Evolutionary conservation across 345 rosid species (phyloP), one percentile per base, ranked within the genome.

Genomic region (Citrus unshiu): DNA sequence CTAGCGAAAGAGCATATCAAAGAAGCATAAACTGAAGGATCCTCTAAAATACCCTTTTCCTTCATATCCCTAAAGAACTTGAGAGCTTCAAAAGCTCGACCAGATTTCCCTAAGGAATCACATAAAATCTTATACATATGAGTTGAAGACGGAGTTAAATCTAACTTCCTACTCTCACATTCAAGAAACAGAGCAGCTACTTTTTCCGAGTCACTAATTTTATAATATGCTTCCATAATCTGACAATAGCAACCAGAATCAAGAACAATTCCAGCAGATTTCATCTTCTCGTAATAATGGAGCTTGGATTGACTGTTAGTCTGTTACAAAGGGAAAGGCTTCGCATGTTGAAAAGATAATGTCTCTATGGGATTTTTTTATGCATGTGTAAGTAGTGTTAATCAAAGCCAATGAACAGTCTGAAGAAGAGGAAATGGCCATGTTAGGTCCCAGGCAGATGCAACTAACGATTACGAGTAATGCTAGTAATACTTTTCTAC

Each of bases 191-290:
- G 70, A 58, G 83, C 87, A 13, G 88, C 80, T 40, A 92, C 97
- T 74, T 83, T 89, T 22, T 82, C 83, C 3, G 79, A 58, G 14
- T 91, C 86, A 46, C 89, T 89, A 71, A 81, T 72, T 83, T 76
- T 90, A 57, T 85, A 77, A 76, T 89, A 77, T 67, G 97, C 97
- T 87, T 90, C 93, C 92, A 93, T 90, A 29, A 89, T 74, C 82
- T 81, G 86, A 78, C 85, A 87, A 82, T 91, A 95, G 76, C 91
- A 88, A 30, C 84, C 84, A 3, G 90, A 82, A 81, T 90, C 87
- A 74, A 85, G 77, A 67, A 73, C 84, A 80, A 90, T 80, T 46
- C 79, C 86, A 4, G 76, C 80, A 7, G 80, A 83, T 81, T 83
- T 88, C 88, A 93, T 77, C 75, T 75, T 89, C 72, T 87, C 86